These are phyloP conservation scores for Coriaria nepalensis DNA, from an alignment of 306 rosid species.

Conservation along the genomic window DNA sequence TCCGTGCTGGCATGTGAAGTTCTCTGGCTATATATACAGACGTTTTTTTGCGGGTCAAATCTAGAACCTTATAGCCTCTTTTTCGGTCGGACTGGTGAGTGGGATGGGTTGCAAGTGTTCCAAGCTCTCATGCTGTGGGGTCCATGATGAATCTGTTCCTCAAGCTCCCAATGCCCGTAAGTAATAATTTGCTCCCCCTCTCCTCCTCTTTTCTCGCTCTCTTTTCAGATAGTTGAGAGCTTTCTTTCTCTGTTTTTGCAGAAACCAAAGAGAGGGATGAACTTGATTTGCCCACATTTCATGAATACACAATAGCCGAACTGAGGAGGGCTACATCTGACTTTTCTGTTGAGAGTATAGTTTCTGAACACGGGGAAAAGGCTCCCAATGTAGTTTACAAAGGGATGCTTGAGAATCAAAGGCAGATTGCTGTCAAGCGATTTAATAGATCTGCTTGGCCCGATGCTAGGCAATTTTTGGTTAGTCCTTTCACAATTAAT, in stretches of 20 bases:
- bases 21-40: neutral
- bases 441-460: constrained; percentile 98
- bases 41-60: neutral
- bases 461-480: constrained; percentile 81
- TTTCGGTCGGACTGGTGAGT: constrained; percentile 16
- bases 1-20: constrained; percentile 9
- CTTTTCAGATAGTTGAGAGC: constrained; percentile 9
- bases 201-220: neutral
- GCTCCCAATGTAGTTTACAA: constrained; percentile 95
- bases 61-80: constrained; percentile 11
- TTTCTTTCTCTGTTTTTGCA: constrained; percentile 20
- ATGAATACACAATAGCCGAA: constrained; percentile 63
- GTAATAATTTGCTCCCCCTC: constrained; percentile 14
- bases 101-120: constrained; percentile 83
- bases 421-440: constrained; percentile 82
- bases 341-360: constrained; percentile 75
- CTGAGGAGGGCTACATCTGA: constrained; percentile 84
- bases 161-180: constrained; percentile 40
- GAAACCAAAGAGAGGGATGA: constrained; percentile 52
- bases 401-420: constrained; percentile 81
- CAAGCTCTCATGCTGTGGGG: constrained; percentile 34
- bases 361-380: constrained; percentile 96
- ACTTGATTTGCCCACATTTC: constrained; percentile 55
- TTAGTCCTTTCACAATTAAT: constrained; percentile 13
- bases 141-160: constrained; percentile 28